A percentile compares a stretch with the other conserved stretches of the same genome.
Conservation (phyloP, 306 rosid species). For the Medicago truncatula region DNA sequence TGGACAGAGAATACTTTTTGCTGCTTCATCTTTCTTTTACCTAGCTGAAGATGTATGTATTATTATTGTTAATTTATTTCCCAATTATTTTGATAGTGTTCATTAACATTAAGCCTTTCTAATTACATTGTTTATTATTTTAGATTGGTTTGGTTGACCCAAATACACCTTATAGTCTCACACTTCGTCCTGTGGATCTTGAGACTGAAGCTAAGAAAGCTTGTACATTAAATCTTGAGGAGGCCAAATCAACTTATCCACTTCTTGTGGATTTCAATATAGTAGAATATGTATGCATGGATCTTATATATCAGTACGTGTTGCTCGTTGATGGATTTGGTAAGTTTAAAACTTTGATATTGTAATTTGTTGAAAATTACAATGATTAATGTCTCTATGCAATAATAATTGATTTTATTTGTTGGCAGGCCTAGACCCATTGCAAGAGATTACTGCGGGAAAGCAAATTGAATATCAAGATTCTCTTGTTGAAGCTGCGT, state of each 20-base stretch:
- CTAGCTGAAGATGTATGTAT: conserved; percentile 64
- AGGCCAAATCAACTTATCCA: conserved; percentile 54
- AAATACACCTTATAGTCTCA: conserved; percentile 44
- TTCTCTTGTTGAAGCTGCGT: conserved; percentile 70
- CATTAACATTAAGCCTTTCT: neutral
- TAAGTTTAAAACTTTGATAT: conserved; percentile 37
- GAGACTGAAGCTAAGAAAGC: conserved; percentile 69
- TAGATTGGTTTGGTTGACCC: conserved; percentile 69
- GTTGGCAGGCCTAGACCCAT: conserved; percentile 70
- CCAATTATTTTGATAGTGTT: neutral
- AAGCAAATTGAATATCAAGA: conserved; percentile 58
- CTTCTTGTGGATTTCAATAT: neutral
- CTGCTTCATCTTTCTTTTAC: conserved; percentile 81
- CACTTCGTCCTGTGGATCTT: conserved; percentile 49
- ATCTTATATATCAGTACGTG: conserved; percentile 69
- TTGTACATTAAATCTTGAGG: conserved; percentile 55
- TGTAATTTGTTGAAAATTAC: neutral
- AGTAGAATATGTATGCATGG: conserved; percentile 78
- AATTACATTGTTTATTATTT: neutral
- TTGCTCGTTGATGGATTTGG: conserved; percentile 85
- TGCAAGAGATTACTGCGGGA: conserved; percentile 71
- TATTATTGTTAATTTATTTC: neutral
- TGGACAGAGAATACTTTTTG: conserved; percentile 66
- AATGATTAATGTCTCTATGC: neutral
- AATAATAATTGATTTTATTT: neutral